Evolutionary conservation across 1,139 yeast genomes (phyloP).

Genomic region (Nadsonia commutata): DNA sequence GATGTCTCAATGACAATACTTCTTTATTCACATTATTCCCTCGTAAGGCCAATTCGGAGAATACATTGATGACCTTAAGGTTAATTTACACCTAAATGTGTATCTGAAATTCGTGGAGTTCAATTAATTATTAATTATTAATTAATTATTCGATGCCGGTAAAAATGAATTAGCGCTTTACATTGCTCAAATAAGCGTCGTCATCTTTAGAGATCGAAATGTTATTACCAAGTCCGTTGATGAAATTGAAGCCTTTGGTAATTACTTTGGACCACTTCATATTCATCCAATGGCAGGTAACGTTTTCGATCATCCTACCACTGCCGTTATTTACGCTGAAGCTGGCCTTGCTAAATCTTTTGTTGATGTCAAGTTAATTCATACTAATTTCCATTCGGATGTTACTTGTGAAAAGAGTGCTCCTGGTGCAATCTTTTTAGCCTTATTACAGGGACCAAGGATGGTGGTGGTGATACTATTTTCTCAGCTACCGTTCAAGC

Average conservation of each 20-base stretch:
- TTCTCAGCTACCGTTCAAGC: slow-evolving; percentile 43
- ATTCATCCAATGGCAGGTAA: slow-evolving; percentile 58
- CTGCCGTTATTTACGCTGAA: slow-evolving; percentile 38
- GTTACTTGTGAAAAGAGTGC: slow-evolving; percentile 48
- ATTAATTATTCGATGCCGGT: too few species aligned
- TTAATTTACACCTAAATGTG: too few species aligned
- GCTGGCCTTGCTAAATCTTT: slow-evolving; percentile 7
- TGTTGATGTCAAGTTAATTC: not conserved
- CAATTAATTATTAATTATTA: too few species aligned
- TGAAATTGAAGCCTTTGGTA: slow-evolving; percentile 33
- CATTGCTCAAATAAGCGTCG: slow-evolving; percentile 54
- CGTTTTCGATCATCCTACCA: slow-evolving; percentile 44
- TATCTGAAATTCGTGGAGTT: too few species aligned
- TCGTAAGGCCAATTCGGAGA: too few species aligned
- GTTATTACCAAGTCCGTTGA: slow-evolving; percentile 39
- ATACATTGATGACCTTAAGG: too few species aligned
- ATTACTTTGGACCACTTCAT: slow-evolving; percentile 45
- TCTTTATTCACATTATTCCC: too few species aligned
- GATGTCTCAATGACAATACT: too few species aligned
- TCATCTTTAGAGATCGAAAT: slow-evolving; percentile 54
- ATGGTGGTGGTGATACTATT: slow-evolving; percentile 48
- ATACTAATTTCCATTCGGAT: slow-evolving; percentile 32
- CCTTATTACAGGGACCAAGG: slow-evolving; percentile 37
- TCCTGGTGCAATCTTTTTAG: slow-evolving; percentile 43
- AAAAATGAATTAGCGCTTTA: slow-evolving; percentile 51